These are phyloP conservation scores for Rutstroemia sp. DNA, from an alignment of 2,329 filamentous ascomycete species.

Conservation along the genomic window DNA sequence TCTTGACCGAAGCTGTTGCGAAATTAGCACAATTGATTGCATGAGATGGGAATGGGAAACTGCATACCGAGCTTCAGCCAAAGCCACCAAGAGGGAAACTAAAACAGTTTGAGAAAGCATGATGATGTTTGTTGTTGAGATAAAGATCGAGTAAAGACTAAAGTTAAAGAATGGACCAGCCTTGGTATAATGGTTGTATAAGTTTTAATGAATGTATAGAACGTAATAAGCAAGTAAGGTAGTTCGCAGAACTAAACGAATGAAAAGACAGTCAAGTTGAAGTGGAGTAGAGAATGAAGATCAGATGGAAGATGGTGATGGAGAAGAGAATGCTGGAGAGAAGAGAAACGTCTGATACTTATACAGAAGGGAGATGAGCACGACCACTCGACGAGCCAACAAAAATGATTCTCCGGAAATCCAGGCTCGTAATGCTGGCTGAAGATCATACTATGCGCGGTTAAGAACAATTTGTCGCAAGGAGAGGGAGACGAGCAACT, in stretches of 20 bases:
- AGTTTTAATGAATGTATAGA: constrained; percentile 21
- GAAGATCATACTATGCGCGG: constrained; percentile 7
- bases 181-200: constrained; percentile 16
- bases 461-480: not conserved
- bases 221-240: not conserved
- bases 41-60: not conserved
- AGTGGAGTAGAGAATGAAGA: constrained; percentile 4
- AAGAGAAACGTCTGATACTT: not conserved
- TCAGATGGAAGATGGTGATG: not conserved
- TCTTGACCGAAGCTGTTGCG: constrained; percentile 52
- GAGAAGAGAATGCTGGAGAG: not conserved
- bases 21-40: constrained; percentile 2
- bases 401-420: no score
- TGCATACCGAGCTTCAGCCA: constrained; percentile 27
- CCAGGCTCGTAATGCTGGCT: not conserved
- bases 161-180: constrained; percentile 21
- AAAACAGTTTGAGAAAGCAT: constrained; percentile 25
- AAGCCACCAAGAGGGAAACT: constrained; percentile 19
- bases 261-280: constrained; percentile 13
- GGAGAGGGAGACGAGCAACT: not conserved
- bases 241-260: constrained; percentile 29
- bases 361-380: not conserved
- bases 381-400: not conserved
- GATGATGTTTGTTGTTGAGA: not conserved
- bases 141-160: constrained; percentile 6